Evolutionary conservation across 2,329 filamentous ascomycete genomes (phyloP).

Genomic region (Phialocephala sp.): DNA sequence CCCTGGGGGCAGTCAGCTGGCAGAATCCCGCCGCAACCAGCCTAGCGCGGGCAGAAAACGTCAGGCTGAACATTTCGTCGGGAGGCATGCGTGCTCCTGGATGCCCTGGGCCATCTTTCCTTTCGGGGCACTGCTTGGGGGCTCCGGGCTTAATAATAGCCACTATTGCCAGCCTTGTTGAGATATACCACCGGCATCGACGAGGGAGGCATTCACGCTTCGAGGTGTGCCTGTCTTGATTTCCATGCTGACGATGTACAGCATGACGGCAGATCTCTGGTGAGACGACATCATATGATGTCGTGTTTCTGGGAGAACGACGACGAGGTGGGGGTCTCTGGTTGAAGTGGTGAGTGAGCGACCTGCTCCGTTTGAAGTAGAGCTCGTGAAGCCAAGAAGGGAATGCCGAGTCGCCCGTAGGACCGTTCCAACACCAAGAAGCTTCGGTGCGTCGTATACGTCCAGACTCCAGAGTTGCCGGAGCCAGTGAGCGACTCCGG

Average conservation of each 20-base stretch:
- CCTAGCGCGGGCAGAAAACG: conserved; percentile 20
- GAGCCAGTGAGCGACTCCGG: background rate
- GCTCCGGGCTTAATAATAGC: background rate
- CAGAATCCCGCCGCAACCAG: conserved; percentile 8
- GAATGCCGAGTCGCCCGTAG: conserved; percentile 19
- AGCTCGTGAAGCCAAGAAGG: conserved; percentile 9
- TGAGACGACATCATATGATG: conserved; percentile 19
- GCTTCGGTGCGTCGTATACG: conserved; percentile 5
- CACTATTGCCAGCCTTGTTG: conserved; percentile 12
- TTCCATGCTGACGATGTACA: conserved; percentile 2
- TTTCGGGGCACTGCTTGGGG: background rate
- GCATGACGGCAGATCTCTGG: background rate
- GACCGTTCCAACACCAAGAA: conserved; percentile 9
- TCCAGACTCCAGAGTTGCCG: background rate
- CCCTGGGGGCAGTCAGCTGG: conserved; percentile 13
- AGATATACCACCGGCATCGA: conserved; percentile 7
- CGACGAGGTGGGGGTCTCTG: background rate
- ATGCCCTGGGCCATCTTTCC: conserved; percentile 11
- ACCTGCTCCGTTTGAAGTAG: background rate
- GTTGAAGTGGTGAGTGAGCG: background rate
- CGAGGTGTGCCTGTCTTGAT: conserved; percentile 7
- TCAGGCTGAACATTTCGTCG: conserved; percentile 9
- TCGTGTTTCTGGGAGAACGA: background rate
- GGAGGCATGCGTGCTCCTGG: background rate
- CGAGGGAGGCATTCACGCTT: background rate